Evolutionary conservation across 2,329 filamentous ascomycete genomes (phyloP), one percentile per base, ranked within the genome.

Genomic region (Teratosphaeria epicoccoides): DNA sequence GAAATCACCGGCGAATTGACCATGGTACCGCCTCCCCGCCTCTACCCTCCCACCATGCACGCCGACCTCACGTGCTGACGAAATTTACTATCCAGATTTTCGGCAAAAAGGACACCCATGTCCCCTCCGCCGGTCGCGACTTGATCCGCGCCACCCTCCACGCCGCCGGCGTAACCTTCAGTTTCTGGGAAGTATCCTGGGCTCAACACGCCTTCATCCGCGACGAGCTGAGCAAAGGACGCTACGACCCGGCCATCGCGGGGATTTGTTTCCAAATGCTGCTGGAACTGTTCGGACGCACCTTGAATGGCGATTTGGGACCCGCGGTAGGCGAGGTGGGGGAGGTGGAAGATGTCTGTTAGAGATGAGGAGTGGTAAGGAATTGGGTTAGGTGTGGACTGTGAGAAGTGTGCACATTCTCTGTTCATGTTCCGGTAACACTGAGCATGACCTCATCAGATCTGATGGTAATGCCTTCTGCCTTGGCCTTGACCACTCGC

Each of bases 151-250:
- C 81, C 67, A 90, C 88, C 55, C 75, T 95, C 61, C 82, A 90
- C 61, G 87, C 88, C 22, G 81, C 83, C 5, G 85, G 84, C 9
- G 78, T 84, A 4, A 75, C 78, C 9, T 90, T 91, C 63, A 85
- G 81, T 64, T 95, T 88, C 67, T 88, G 93, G 70, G 90, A 96
- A 72, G 82, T 87, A 58, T 87, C 88, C n/a, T 91, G 88, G 82
- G 89, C 90, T 3, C 90, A 95, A 70, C 90, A 95, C 73, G 90
- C 90, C 4, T 96, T 96, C 66, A 94, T 96, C 67, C 79, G 90
- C 17, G 90, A 96, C 64, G 90, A 96, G 73, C 74, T 93, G 53
- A 61, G 85, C 69, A 95, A 95, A 72, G 90, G 89, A n/a, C 78
- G 90, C 24, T 96, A 95, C 64, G 90, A 96, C 66, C 87, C 90